phyloP scores from a whole-genome alignment of 1,139 yeast genomes.

The Suhomyces panamericanus region DNA sequence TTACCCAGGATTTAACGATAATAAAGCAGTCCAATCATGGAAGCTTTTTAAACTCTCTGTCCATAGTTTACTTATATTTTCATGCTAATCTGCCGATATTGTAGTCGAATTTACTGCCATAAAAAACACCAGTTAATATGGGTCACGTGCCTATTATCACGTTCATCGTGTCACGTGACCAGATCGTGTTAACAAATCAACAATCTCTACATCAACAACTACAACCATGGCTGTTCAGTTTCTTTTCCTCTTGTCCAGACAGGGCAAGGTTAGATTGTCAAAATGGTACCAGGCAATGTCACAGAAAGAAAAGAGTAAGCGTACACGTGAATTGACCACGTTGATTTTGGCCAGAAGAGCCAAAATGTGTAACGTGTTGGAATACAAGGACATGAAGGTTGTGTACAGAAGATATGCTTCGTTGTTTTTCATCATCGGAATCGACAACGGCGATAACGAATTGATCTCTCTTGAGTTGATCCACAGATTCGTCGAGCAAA shows the following conservation, averaged over 20 bases:
- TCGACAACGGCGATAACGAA: slow-evolving; percentile 84
- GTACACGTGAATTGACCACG: slow-evolving; percentile 84
- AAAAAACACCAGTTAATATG: neutral
- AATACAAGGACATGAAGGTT: slow-evolving; percentile 83
- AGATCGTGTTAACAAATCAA: neutral
- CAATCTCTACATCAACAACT: neutral
- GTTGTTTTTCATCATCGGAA: slow-evolving; percentile 82
- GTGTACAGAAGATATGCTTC: slow-evolving; percentile 93
- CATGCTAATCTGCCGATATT: too few species aligned
- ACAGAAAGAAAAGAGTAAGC: slow-evolving; percentile 80
- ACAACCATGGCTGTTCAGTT: slow-evolving; percentile 69
- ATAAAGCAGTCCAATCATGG: too few species aligned
- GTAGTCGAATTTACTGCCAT: too few species aligned
- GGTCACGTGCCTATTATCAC: neutral
- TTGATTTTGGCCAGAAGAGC: slow-evolving; percentile 81
- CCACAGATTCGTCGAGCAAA: slow-evolving; percentile 92
- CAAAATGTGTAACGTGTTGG: slow-evolving; percentile 94
- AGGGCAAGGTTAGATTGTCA: slow-evolving; percentile 89
- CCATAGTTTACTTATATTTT: too few species aligned
- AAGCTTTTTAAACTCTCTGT: too few species aligned
- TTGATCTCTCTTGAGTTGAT: slow-evolving; percentile 80
- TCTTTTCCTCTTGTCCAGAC: slow-evolving; percentile 80
- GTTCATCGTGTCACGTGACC: neutral
- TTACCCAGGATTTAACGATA: too few species aligned
- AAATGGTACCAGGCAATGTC: slow-evolving; percentile 89